Base-by-base conservation (phyloP, 805 yeast species). In the Tetrapisispora taiwanensis region DNA sequence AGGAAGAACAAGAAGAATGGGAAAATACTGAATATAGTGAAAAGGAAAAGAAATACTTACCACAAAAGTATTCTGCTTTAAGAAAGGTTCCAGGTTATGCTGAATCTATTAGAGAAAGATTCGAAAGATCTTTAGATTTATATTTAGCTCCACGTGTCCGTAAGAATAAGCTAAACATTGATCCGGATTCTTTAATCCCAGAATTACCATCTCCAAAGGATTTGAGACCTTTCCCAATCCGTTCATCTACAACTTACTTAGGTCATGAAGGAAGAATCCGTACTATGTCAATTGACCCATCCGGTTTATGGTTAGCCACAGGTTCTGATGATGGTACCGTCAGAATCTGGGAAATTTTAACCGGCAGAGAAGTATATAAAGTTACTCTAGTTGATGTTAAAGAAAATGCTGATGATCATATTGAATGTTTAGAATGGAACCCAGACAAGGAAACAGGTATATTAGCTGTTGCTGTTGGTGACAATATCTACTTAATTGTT, bases 291-390 rank as follows among this genome's bases (percentile, higher is more conserved):
- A 75, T 90, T 39, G 95, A 90, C 60, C 95, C 95, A 41, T 72
- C 79, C 28, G 98, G 98, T 4, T 72, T 83, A 54, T 92, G 95
- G 92, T 70, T 92, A 45, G 98, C 98, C 18, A 92, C 98, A 3
- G 98, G 97, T 46, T 84, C 95, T 15, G 97, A 92, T 62, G 98
- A 92, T 62, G 97, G 97, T 44, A 76, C 89, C 15, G 89, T 92
- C 7, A 76, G 96, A 54, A 74, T 92, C n/a, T 92, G 98, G 97
- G 98, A 92, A 68, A 81, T 88, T 17, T 68, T 88, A 47, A 86
- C 97, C 5, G 98, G 98, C 39, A 80, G 98, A 66, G 94, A 90
- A 70, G 85, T 90, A 42, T 85, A 77, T 73, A 76, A 77, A 48
- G 69, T 75, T n/a, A 66, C 68, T 45, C 55, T 78, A 18, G 59